Conservation (phyloP, 2,329 filamentous ascomycete genomes). For the Calycina marina region DNA sequence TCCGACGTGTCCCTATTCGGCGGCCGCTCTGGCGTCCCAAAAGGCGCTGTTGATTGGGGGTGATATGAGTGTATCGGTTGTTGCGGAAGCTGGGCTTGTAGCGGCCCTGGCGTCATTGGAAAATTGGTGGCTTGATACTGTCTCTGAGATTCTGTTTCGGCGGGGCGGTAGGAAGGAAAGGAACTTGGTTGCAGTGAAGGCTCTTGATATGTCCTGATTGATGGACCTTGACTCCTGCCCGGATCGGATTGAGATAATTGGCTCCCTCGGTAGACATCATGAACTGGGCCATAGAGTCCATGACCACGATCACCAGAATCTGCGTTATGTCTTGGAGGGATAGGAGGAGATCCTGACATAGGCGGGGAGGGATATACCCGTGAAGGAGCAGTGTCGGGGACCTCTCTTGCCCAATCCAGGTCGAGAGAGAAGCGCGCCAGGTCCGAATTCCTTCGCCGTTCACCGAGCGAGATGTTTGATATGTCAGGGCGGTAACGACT, state of each 20-base stretch:
- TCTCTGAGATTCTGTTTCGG: no score
- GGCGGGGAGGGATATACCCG: conserved; percentile 57
- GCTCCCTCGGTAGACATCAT: conserved; percentile 35
- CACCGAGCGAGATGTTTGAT: conserved; percentile 32
- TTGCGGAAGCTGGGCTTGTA: conserved; percentile 5
- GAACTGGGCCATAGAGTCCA: conserved; percentile 28
- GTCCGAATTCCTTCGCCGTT: conserved; percentile 42
- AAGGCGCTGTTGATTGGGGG: conserved; percentile 12
- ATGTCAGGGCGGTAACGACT: conserved; percentile 27
- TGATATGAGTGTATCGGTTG: conserved; percentile 13
- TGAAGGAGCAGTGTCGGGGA: conserved; percentile 38
- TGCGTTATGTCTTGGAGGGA: conserved; percentile 42
- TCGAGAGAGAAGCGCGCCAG: conserved; percentile 40
- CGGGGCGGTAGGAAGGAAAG: conserved; percentile 14
- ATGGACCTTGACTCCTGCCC: conserved; percentile 16
- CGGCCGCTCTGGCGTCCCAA: conserved; percentile 19
- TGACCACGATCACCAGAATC: conserved; percentile 41
- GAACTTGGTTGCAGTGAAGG: conserved; percentile 9
- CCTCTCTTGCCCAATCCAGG: conserved; percentile 39
- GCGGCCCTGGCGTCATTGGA: no score
- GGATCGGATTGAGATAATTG: conserved; percentile 16
- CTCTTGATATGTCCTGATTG: conserved; percentile 27
- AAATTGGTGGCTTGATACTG: no score
- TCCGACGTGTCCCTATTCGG: conserved; percentile 30
- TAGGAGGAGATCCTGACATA: conserved; percentile 56